These are phyloP conservation scores for Ustilago xerochloae DNA, from an alignment of 1,284 basidiomycete genomes.

Conservation along the genomic window DNA sequence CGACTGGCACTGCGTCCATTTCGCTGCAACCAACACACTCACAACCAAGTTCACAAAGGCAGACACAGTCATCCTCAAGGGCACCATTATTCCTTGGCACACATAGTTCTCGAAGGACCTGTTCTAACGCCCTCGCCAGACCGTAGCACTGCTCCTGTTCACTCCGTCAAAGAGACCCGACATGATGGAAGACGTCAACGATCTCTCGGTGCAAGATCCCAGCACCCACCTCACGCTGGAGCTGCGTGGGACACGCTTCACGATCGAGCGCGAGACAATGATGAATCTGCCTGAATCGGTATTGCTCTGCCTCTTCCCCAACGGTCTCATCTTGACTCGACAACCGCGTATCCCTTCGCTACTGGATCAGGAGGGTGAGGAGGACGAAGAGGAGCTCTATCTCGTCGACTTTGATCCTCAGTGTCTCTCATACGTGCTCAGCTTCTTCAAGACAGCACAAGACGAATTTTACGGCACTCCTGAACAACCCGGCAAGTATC, in stretches of 20 bases:
- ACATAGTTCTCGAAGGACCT: too few species aligned
- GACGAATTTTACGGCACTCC: conserved; percentile 91
- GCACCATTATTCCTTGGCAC: too few species aligned
- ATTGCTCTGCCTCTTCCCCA: conserved; percentile 94
- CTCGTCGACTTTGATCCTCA: conserved; percentile 97
- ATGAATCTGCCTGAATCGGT: conserved; percentile 99
- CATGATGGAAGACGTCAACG: conserved; percentile 52
- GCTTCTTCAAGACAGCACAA: conserved; percentile 88
- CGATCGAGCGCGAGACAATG: conserved; percentile 95
- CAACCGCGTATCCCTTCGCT: conserved; percentile 75
- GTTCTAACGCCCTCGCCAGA: too few species aligned
- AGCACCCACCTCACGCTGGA: conserved; percentile 85
- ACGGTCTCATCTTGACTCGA: conserved; percentile 91
- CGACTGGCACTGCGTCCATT: too few species aligned
- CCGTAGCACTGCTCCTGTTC: background rate
- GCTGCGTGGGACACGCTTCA: conserved; percentile 88
- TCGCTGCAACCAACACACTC: too few species aligned
- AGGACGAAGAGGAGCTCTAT: conserved; percentile 90
- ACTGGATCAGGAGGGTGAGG: conserved; percentile 69
- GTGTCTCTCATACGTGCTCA: conserved; percentile 91
- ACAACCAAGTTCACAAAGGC: too few species aligned
- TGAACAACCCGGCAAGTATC: conserved; percentile 79
- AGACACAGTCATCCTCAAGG: too few species aligned
- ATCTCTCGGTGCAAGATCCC: conserved; percentile 32
- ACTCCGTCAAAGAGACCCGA: background rate